A percentile compares a stretch with the other conserved stretches of the same genome.
Evolutionary conservation across 441 rosid genomes (phyloP).

Genomic region (Geranium incanum): DNA sequence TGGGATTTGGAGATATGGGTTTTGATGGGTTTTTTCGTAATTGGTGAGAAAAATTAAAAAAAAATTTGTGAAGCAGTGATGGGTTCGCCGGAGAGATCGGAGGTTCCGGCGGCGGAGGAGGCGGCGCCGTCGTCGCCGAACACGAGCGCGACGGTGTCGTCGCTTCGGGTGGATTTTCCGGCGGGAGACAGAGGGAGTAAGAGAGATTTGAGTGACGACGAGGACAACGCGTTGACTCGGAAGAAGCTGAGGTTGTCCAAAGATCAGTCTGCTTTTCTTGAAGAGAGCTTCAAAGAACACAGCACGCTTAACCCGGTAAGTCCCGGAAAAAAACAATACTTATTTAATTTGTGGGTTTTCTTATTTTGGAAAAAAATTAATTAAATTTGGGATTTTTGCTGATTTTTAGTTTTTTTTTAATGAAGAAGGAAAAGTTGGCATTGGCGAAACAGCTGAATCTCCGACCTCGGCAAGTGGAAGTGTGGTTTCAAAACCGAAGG

Average conservation of each 20-base stretch:
- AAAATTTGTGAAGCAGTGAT: neutral
- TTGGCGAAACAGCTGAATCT: slow-evolving; percentile 85
- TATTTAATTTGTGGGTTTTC: neutral
- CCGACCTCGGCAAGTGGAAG: slow-evolving; percentile 96
- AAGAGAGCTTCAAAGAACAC: slow-evolving; percentile 90
- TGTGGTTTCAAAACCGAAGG: slow-evolving; percentile 94
- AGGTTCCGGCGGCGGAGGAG: slow-evolving; percentile 40
- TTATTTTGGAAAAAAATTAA: neutral
- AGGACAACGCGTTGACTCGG: slow-evolving; percentile 66
- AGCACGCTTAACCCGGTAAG: slow-evolving; percentile 90
- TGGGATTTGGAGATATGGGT: neutral
- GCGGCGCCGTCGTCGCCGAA: slow-evolving; percentile 54
- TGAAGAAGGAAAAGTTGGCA: slow-evolving; percentile 78
- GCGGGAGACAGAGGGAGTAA: slow-evolving; percentile 37
- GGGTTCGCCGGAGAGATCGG: slow-evolving; percentile 14
- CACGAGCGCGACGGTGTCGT: slow-evolving; percentile 47
- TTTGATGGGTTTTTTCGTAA: neutral
- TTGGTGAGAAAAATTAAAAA: neutral
- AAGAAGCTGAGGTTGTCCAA: slow-evolving; percentile 90
- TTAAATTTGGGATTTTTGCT: neutral
- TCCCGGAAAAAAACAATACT: neutral
- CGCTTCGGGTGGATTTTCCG: slow-evolving; percentile 70
- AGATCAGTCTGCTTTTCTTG: slow-evolving; percentile 87
- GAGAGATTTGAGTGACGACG: slow-evolving; percentile 72
- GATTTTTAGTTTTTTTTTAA: neutral